phyloP scores from a whole-genome alignment of 1,284 basidiomycete species.

The Chalciporus piperatoides region DNA sequence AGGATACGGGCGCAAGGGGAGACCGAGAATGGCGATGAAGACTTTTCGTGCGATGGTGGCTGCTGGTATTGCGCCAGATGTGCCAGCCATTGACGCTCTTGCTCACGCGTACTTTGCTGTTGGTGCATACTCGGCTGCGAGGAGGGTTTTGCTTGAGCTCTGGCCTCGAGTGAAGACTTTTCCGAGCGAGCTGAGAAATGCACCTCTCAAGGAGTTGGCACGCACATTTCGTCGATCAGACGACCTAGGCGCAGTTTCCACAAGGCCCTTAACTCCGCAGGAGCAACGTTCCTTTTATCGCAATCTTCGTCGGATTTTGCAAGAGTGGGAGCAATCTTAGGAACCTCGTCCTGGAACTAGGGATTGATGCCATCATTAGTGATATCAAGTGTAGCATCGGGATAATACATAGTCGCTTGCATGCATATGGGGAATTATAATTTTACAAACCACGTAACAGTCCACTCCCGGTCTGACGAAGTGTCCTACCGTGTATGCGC shows the following conservation, averaged over 20 bases:
- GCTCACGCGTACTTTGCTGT: conserved; percentile 59
- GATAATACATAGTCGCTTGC: conserved; percentile 4
- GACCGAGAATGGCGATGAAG: conserved; percentile 49
- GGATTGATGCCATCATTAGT: not conserved
- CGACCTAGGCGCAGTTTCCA: conserved; percentile 4
- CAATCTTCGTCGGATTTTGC: conserved; percentile 25
- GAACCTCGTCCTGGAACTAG: not conserved
- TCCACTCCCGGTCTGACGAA: not conserved
- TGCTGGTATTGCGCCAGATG: conserved; percentile 58
- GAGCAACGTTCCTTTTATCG: conserved; percentile 32
- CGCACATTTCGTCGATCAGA: conserved; percentile 37
- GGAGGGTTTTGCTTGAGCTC: conserved; percentile 50
- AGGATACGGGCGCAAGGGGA: conserved; percentile 57
- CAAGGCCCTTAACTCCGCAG: conserved; percentile 24
- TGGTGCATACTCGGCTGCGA: conserved; percentile 48
- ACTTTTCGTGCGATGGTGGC: conserved; percentile 63
- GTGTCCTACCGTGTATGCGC: conserved; percentile 28
- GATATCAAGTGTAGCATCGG: not conserved
- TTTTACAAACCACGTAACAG: conserved; percentile 2
- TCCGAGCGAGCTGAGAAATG: conserved; percentile 42
- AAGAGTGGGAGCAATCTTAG: conserved; percentile 21
- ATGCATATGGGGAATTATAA: not conserved
- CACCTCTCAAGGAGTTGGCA: conserved; percentile 44
- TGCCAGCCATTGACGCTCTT: conserved; percentile 65
- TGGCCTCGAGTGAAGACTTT: conserved; percentile 66